Conservation (phyloP, 345 rosid genomes). For the Populus davidiana region DNA sequence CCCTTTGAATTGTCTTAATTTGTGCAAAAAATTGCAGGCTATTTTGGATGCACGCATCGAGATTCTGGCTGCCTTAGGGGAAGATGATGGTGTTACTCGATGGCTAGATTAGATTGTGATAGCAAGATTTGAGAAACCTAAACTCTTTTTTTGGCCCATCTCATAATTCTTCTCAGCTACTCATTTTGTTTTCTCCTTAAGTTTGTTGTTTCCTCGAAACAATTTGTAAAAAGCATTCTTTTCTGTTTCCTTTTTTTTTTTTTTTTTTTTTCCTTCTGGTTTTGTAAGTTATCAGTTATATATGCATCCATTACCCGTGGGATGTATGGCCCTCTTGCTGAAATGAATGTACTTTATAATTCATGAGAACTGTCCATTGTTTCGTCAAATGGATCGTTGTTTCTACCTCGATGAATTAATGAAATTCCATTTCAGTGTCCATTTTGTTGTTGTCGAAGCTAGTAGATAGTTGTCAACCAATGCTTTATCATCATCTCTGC, state of each 20-base stretch:
- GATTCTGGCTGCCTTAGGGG: conserved; percentile 75
- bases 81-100: conserved; percentile 83
- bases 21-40: conserved; percentile 53
- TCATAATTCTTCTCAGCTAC: conserved; percentile 2
- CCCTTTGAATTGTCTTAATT: conserved; percentile 10
- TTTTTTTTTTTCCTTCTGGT: neutral
- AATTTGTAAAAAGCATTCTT: conserved; percentile 43
- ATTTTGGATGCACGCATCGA: conserved; percentile 70
- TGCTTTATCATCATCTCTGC: neutral
- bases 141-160: conserved; percentile 1
- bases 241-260: neutral
- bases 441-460: neutral
- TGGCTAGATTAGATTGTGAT: conserved; percentile 67
- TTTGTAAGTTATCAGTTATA: neutral
- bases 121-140: conserved; percentile 6
- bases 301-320: neutral
- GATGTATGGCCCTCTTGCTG: neutral
- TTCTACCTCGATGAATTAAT: neutral
- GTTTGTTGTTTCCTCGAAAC: conserved; percentile 22
- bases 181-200: conserved; percentile 12
- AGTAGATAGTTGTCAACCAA: neutral
- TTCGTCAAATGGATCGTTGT: neutral
- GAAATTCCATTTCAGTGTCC: neutral
- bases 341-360: neutral
- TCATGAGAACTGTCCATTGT: neutral